phyloP scores from a whole-genome alignment of 805 yeast species.

The Ogataea paradorogensis region DNA sequence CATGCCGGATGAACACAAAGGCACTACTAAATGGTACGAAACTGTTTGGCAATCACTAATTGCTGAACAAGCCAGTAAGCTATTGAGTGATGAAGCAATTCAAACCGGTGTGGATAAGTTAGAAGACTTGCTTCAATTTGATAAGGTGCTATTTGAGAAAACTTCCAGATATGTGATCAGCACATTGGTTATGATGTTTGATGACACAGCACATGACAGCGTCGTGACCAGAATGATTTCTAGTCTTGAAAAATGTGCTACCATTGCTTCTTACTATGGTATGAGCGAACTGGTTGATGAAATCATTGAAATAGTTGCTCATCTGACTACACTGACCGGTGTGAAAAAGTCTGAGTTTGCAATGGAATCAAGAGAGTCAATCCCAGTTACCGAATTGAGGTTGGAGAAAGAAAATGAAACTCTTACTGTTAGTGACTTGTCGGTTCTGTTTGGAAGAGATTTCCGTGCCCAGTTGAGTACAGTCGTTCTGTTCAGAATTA shows the following conservation, averaged over 20 bases:
- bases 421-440: conserved; percentile 74
- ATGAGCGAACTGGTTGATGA: conserved; percentile 57
- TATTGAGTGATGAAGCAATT: conserved; percentile 14
- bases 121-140: conserved; percentile 50
- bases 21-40: conserved; percentile 89
- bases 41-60: conserved; percentile 76
- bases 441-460: conserved; percentile 84
- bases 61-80: conserved; percentile 40
- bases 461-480: conserved; percentile 89
- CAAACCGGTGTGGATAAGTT: conserved; percentile 11
- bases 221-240: conserved; percentile 84
- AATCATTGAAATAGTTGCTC: conserved; percentile 63
- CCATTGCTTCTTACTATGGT: conserved; percentile 64
- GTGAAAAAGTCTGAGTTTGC: conserved; percentile 31
- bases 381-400: conserved; percentile 44
- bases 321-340: conserved; percentile 62
- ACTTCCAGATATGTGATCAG: conserved; percentile 64
- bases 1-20: conserved; percentile 97
- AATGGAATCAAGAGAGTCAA: conserved; percentile 35
- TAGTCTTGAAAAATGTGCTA: conserved; percentile 81
- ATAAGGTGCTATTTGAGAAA: conserved; percentile 64
- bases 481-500: conserved; percentile 77
- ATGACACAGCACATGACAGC: conserved; percentile 87
- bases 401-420: conserved; percentile 53
- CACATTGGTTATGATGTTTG: conserved; percentile 73